phyloP scores from a whole-genome alignment of 768 basidiomycete species.

The Cytidiella melzeri region DNA sequence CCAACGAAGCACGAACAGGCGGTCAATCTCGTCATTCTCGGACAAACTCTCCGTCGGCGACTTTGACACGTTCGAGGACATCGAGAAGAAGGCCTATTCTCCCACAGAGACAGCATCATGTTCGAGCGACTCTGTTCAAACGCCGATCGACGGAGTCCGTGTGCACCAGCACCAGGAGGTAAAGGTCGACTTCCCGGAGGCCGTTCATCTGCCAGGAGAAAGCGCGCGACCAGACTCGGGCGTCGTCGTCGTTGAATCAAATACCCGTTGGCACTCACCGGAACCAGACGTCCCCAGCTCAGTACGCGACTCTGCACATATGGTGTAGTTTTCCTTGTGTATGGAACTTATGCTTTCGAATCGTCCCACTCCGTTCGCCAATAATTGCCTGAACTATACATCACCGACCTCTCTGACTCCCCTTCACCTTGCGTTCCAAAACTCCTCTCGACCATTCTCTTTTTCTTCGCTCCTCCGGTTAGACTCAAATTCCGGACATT shows the following conservation, averaged over 20 bases:
- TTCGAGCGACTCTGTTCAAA: slow-evolving; percentile 20
- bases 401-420: no score
- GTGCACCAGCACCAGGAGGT: background rate
- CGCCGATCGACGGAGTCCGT: slow-evolving; percentile 14
- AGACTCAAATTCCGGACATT: no score
- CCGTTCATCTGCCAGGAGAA: background rate
- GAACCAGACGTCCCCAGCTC: slow-evolving; percentile 3
- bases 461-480: no score
- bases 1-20: slow-evolving; percentile 14
- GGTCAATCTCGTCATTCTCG: slow-evolving; percentile 22
- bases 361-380: background rate
- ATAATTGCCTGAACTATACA: no score
- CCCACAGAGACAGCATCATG: slow-evolving; percentile 13
- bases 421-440: no score
- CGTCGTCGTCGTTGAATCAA: slow-evolving; percentile 2
- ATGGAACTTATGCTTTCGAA: background rate
- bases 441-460: no score
- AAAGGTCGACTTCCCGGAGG: background rate
- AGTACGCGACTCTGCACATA: slow-evolving; percentile 4
- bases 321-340: background rate
- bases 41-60: slow-evolving; percentile 24
- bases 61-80: slow-evolving; percentile 13
- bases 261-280: background rate
- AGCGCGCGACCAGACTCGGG: slow-evolving; percentile 5
- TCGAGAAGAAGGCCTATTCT: slow-evolving; percentile 19